A percentile compares a stretch with the other conserved stretches of the same genome.
Evolutionary conservation across 176 grass and related monocot genomes (phyloP).

Genomic region (Carex myosuroides): DNA sequence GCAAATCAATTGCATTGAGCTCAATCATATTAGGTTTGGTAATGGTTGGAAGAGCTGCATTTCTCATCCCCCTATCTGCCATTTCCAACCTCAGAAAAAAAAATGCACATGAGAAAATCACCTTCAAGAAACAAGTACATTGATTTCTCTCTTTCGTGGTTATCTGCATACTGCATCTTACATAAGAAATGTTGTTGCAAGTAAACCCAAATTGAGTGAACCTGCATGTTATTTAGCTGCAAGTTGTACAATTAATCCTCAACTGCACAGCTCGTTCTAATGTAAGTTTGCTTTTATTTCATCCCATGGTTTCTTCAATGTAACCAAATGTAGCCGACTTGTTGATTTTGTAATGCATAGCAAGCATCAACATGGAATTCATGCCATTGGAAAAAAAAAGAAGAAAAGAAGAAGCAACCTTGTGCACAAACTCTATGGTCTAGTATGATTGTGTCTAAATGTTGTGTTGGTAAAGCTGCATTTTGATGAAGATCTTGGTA

Average conservation of each 20-base stretch:
- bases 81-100: constrained; percentile 76
- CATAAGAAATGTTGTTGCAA: background rate
- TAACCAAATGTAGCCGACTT: background rate
- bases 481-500: constrained; percentile 18
- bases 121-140: constrained; percentile 78
- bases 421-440: background rate
- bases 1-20: constrained; percentile 70
- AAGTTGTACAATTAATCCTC: background rate
- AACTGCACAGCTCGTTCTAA: background rate
- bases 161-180: constrained; percentile 2
- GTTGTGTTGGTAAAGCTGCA: background rate
- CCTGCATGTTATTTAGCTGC: background rate
- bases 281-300: background rate
- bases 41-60: constrained; percentile 86
- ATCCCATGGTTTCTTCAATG: background rate
- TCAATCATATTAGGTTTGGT: constrained; percentile 77
- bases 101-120: constrained; percentile 51
- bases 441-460: background rate
- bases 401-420: background rate
- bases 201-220: background rate
- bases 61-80: constrained; percentile 76
- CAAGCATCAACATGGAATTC: background rate
- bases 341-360: background rate
- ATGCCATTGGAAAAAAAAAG: background rate
- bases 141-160: background rate